Conservation (phyloP, 2,329 filamentous ascomycete genomes). For the Orbilia oligospora region DNA sequence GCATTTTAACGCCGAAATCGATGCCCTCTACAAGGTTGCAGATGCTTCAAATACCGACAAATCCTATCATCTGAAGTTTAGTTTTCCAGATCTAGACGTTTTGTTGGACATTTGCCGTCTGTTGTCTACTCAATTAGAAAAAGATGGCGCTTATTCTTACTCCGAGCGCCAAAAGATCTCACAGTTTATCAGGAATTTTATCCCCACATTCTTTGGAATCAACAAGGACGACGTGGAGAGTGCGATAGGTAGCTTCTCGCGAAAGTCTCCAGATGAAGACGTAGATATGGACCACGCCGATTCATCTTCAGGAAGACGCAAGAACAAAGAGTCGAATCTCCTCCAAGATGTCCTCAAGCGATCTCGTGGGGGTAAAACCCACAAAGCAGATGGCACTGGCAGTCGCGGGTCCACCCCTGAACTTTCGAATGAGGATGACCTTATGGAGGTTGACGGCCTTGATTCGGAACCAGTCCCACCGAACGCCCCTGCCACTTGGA, state of each 20-base stretch:
- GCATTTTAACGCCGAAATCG: slow-evolving; percentile 89
- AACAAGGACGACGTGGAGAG: slow-evolving; percentile 78
- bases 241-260: slow-evolving; percentile 77
- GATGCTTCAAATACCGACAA: slow-evolving; percentile 79
- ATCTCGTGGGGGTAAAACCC: slow-evolving; percentile 72
- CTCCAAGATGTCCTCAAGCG: slow-evolving; percentile 88
- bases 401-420: slow-evolving; percentile 94
- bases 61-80: slow-evolving; percentile 74
- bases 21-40: slow-evolving; percentile 70
- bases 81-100: slow-evolving; percentile 69
- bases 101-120: slow-evolving; percentile 69
- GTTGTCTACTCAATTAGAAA: slow-evolving; percentile 71
- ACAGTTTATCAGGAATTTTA: slow-evolving; percentile 82
- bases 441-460: slow-evolving; percentile 72
- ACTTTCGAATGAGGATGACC: slow-evolving; percentile 80
- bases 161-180: slow-evolving; percentile 81
- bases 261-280: slow-evolving; percentile 81
- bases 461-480: slow-evolving; percentile 63
- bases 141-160: slow-evolving; percentile 69
- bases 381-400: slow-evolving; percentile 84
- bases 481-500: slow-evolving; percentile 76
- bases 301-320: slow-evolving; percentile 76
- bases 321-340: slow-evolving; percentile 78
- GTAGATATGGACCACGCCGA: slow-evolving; percentile 74
- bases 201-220: slow-evolving; percentile 82